Evolutionary conservation across 768 basidiomycete genomes (phyloP), one percentile per base, ranked within the genome.

Genomic region (Phanerochaete carnosa): DNA sequence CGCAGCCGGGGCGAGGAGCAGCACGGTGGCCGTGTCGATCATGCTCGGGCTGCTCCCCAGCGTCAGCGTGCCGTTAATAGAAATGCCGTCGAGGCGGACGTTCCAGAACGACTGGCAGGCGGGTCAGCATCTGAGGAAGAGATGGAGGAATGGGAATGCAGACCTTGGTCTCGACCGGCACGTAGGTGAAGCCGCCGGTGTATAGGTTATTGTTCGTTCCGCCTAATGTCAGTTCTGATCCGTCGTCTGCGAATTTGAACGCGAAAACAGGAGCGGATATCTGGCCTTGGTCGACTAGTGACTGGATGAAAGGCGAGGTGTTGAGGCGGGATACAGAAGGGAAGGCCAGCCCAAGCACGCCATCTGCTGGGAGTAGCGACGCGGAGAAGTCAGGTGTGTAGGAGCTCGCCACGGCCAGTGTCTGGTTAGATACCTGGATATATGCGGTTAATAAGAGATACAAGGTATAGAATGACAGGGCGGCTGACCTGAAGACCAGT

Each of bases 181-280:
- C 43, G 45, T 55, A 82, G 6, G 68, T 68, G 58, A 82, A 68
- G 7, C 63, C 66, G 13, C 77, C 79, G 8, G 65, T 70, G 64
- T 76, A 81, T 25, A 75, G 61, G 19, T 69, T 64, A 9, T 65
- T 57, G 63, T 83, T 72, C 25, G 71, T 63, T 9, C 77, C 75
- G 6, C 82, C 82, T 23, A 82, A 62, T 45, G 61, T 64, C 58
- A 82, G 72, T 65, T 79, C 74, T 19, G 45, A 9, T n/a, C 69
- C 65, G 15, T 58, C 70, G 2, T 64, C 64, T 16, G 74, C 72
- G 15, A 81, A 62, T 35, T 77, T 74, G 64, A 81, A 75, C 32
- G 76, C 71, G 45, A 77, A 77, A 52, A 73, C 62, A 22, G 74
- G 61, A 26, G 75, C 66, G 3, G 51, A 6, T 16, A 65, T 47